Base-by-base conservation (phyloP, 441 rosid species). In the Eugenia klotzschiana region DNA sequence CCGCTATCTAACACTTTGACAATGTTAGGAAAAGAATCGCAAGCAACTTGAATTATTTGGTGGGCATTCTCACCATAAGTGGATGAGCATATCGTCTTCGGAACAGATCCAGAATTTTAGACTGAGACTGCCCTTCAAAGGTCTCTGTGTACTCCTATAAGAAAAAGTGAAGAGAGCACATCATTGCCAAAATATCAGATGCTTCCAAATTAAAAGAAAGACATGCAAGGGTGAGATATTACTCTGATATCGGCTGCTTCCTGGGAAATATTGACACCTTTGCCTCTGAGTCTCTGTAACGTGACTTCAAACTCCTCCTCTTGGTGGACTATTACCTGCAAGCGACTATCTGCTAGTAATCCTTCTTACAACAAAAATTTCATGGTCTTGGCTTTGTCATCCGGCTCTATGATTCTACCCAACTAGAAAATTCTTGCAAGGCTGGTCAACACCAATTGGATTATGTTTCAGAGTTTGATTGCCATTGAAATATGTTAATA, bases 171-270 rank as follows among this genome's bases (percentile, higher is more conserved):
- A 72, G 33, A 51, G 18, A 4, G 23, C 64, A 16, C 52, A 33
- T 56, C 43, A 29, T 72, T 53, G 85, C 89, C 88, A 88, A 87
- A 81, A 33, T 60, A 90, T 89, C 25, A 89, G 85, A 25, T 88
- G 87, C 86, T 86, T 84, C 84, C 92, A 87, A 83, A 84, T 86
- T 83, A 37, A 33, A 20, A 20, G 46, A 7, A 8, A 60, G 83
- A 73, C 18, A 60, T 22, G 79, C 52, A 7, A 40, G 55, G 46
- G 1, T 69, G 72, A 53, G 49, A 80, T 14, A n/a, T 25, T 79
- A 93, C 98, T 51, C 57, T 91, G 82, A 94, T 94, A 23, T 53
- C 89, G 74, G 84, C 69, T 85, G 91, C 92, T 91, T 94, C 95
- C 81, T 87, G 58, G 55, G 92, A 89, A 37, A 92, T 85, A 87